Percentiles rank a stretch among this genome's conserved stretches.
Evolutionary conservation across 805 yeast species (phyloP).

Genomic region (Candida takata): DNA sequence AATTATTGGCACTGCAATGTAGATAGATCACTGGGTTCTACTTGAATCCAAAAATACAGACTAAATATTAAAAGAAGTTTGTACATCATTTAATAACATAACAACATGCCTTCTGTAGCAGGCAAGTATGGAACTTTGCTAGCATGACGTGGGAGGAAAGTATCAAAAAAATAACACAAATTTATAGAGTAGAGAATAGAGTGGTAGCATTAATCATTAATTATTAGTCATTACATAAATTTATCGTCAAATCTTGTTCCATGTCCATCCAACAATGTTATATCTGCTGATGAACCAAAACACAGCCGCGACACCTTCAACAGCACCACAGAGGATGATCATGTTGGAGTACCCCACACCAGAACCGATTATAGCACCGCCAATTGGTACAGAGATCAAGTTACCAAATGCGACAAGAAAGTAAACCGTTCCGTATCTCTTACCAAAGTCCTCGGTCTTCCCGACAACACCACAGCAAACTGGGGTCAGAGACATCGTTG

Average conservation of each 20-base stretch:
- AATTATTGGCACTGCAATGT: too few relatives aligned
- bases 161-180: neutral
- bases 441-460: slow-evolving; percentile 57
- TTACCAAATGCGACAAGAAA: slow-evolving; percentile 40
- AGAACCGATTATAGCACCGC: slow-evolving; percentile 38
- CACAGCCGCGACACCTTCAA: slow-evolving; percentile 7
- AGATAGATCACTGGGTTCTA: neutral
- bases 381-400: slow-evolving; percentile 42
- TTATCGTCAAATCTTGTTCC: neutral
- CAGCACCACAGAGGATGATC: slow-evolving; percentile 30
- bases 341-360: slow-evolving; percentile 24
- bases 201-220: too few relatives aligned
- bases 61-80: slow-evolving; percentile 27
- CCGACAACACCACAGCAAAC: slow-evolving; percentile 60
- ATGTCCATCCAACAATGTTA: slow-evolving; percentile 33
- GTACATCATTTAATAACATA: too few relatives aligned
- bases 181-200: too few relatives aligned
- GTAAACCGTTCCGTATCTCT: slow-evolving; percentile 60
- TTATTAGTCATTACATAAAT: neutral
- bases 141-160: too few relatives aligned
- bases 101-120: too few relatives aligned
- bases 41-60: neutral
- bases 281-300: slow-evolving; percentile 14
- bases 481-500: slow-evolving; percentile 59
- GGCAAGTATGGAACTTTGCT: too few relatives aligned